phyloP scores from a whole-genome alignment of 2,329 filamentous ascomycete genomes.

The Hypoxylon sp. region DNA sequence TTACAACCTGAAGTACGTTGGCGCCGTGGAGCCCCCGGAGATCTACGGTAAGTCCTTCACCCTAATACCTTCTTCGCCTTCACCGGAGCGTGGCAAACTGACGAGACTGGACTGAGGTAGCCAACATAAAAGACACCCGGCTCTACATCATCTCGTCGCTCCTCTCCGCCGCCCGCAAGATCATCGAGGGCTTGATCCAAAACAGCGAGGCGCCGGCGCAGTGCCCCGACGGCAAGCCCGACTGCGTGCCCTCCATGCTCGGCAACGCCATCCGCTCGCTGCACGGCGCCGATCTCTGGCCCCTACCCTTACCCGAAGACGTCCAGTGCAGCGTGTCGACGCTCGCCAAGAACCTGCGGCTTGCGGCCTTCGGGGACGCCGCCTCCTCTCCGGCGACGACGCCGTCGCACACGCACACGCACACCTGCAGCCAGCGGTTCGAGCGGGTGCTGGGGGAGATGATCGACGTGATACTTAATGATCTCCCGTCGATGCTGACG shows the following conservation, averaged over 20 bases:
- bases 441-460: slow-evolving; percentile 3
- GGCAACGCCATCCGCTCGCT: slow-evolving; percentile 37
- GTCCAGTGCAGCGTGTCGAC: slow-evolving; percentile 24
- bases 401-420: not conserved
- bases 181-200: slow-evolving; percentile 29
- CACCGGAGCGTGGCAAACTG: too few relatives aligned
- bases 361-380: slow-evolving; percentile 16
- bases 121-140: slow-evolving; percentile 32
- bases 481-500: slow-evolving; percentile 30
- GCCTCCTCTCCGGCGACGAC: not conserved
- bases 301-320: slow-evolving; percentile 29
- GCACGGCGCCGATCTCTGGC: slow-evolving; percentile 31
- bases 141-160: slow-evolving; percentile 30
- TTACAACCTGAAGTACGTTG: slow-evolving; percentile 24
- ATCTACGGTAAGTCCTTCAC: slow-evolving; percentile 43
- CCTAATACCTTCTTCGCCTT: too few relatives aligned
- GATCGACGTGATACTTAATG: slow-evolving; percentile 22
- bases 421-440: slow-evolving; percentile 8
- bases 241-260: slow-evolving; percentile 31
- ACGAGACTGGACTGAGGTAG: slow-evolving; percentile 17
- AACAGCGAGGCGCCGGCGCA: slow-evolving; percentile 17
- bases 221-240: not conserved
- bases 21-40: slow-evolving; percentile 34
- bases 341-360: slow-evolving; percentile 24
- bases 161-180: slow-evolving; percentile 23